Percentiles rank a stretch among this genome's conserved stretches.
Conservation (phyloP, 2,329 filamentous ascomycete species). For the Tolypocladium amazonense region DNA sequence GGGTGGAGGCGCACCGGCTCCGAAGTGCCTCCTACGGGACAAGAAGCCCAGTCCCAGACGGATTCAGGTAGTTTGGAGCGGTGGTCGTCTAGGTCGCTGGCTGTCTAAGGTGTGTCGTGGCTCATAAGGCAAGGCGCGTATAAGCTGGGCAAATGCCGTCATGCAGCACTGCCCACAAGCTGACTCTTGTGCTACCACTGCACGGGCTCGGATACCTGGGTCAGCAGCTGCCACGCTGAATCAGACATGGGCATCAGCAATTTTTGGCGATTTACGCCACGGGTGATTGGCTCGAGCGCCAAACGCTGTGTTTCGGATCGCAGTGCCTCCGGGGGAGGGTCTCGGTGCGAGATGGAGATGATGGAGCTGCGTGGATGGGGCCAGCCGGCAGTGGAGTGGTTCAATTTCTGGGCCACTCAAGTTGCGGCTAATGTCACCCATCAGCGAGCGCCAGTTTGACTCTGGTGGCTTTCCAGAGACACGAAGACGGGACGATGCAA, state of each 20-base stretch:
- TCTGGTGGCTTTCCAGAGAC: too few relatives aligned
- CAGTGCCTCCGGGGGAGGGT: neutral
- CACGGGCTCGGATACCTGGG: neutral
- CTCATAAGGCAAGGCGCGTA: neutral
- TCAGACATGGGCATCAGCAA: neutral
- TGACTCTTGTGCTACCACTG: neutral
- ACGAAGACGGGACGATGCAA: too few relatives aligned
- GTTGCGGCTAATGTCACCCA: neutral
- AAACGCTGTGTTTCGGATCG: neutral
- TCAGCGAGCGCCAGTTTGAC: too few relatives aligned
- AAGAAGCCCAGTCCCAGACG: neutral
- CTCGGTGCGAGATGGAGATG: neutral
- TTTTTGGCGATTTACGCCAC: neutral
- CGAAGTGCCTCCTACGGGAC: neutral
- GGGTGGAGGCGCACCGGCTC: neutral
- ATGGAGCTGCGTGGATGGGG: neutral
- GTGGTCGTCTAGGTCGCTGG: neutral
- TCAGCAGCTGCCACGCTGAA: neutral
- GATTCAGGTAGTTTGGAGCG: neutral
- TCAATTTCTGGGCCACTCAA: neutral
- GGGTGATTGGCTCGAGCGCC: neutral
- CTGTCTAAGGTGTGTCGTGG: neutral
- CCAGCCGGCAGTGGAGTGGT: neutral
- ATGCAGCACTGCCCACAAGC: neutral
- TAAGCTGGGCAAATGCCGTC: neutral